Evolutionary conservation across 2,329 filamentous ascomycete genomes (phyloP), one percentile per base, ranked within the genome.

Genomic region (Fusarium nematophilum): DNA sequence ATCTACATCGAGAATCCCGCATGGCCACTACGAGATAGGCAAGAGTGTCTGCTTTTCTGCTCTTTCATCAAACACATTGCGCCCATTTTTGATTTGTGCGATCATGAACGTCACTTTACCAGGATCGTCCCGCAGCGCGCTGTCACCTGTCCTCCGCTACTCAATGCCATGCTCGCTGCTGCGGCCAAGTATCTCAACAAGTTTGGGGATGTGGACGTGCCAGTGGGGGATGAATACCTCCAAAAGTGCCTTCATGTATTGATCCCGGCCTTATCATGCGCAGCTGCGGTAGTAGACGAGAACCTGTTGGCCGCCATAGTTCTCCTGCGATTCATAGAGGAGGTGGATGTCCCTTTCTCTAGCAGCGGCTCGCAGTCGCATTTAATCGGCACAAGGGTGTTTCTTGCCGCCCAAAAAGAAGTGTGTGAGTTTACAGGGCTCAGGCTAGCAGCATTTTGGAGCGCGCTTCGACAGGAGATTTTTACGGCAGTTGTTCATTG

Each of bases 401-500:
- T 72, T 15, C 58, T 72, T 2, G 68, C 69, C 1, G 70, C 69
- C 2, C 70, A 72, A 6, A 63, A 70, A 21, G 67, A 65, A 26
- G 42, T 70, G 3, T 45, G 60, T 8, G 59, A 70, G 10, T 71
- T 72, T 14, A 69, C 64, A 9, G 67, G 68, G 6, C 58, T 72
- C 4, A 66, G 69, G 0, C 57, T 68, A 1, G 69, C 70, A 4
- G 66, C 69, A 1, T 72, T 72, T 31, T 71, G 67, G 70, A 58
- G 70, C 1, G 70, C 68, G 2, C 52, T 72, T 3, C 59, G 61
- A 8, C 70, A 70, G 36, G 70, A 72, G 34, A 71, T 72, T 25
- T 66, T 71, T 33, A 71, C 70, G 68, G 67, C 70, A 4, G 69
- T 72, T 0, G 70, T 72, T 1, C 64, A 72, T 15, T 57, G 66